phyloP scores from a whole-genome alignment of 129 eudicot genomes.

The Tagetes patula region DNA sequence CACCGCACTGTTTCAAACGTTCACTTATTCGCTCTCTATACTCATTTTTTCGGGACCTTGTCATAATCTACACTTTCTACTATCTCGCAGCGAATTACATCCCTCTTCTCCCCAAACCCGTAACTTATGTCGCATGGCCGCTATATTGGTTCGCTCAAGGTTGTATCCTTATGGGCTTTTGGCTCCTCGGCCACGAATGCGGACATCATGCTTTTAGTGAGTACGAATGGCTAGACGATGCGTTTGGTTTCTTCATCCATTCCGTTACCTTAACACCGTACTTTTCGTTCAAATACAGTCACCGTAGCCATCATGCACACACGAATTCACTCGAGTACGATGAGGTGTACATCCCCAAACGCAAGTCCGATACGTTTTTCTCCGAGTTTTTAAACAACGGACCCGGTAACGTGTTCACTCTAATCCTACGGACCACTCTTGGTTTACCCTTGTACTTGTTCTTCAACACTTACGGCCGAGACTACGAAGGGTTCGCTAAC shows the following conservation, averaged over 20 bases:
- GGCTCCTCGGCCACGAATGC: slow-evolving; percentile 38
- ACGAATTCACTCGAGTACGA: slow-evolving; percentile 33
- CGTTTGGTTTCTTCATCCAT: slow-evolving; percentile 35
- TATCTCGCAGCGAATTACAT: slow-evolving; percentile 27
- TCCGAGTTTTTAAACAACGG: slow-evolving; percentile 38
- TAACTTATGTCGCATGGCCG: slow-evolving; percentile 31
- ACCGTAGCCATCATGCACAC: slow-evolving; percentile 37
- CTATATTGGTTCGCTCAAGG: slow-evolving; percentile 33
- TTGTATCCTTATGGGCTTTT: slow-evolving; percentile 29
- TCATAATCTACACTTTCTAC: slow-evolving; percentile 14
- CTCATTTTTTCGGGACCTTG: slow-evolving; percentile 27
- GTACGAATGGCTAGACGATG: slow-evolving; percentile 29
- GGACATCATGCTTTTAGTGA: slow-evolving; percentile 38
- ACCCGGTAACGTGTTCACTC: slow-evolving; percentile 27
- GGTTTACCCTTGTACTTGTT: slow-evolving; percentile 37
- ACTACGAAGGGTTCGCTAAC: slow-evolving; percentile 30
- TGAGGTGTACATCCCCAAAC: slow-evolving; percentile 38
- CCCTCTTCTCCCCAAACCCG: slow-evolving; percentile 22
- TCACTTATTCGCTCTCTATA: slow-evolving; percentile 29
- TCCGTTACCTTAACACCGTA: slow-evolving; percentile 28
- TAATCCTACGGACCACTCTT: slow-evolving; percentile 21
- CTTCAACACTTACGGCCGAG: slow-evolving; percentile 27
- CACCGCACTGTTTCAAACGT: slow-evolving; percentile 39
- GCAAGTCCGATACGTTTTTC: slow-evolving; percentile 26
- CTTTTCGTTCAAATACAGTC: slow-evolving; percentile 37